Percentiles rank a stretch among this genome's conserved stretches.
Evolutionary conservation across 805 yeast genomes (phyloP).

Genomic region (Wickerhamomyces ciferrii): DNA sequence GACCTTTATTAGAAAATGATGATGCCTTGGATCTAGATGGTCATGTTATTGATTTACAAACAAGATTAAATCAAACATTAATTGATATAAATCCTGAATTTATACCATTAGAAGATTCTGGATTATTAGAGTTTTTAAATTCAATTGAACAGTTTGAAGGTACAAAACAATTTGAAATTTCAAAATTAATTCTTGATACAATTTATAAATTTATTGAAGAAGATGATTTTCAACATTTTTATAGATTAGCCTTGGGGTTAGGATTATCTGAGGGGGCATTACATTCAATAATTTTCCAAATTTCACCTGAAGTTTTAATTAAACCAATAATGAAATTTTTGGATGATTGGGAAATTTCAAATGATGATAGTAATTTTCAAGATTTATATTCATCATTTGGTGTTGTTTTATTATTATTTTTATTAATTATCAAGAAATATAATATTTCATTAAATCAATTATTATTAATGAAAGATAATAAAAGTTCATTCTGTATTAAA

Average conservation of each 20-base stretch:
- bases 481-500: slow-evolving; percentile 26
- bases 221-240: slow-evolving; percentile 37
- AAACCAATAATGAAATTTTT: slow-evolving; percentile 44
- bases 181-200: slow-evolving; percentile 29
- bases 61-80: slow-evolving; percentile 23
- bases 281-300: slow-evolving; percentile 36
- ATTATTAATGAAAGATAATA: slow-evolving; percentile 12
- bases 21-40: slow-evolving; percentile 28
- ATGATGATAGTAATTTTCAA: slow-evolving; percentile 53
- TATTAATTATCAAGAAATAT: slow-evolving; percentile 33
- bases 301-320: slow-evolving; percentile 37
- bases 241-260: slow-evolving; percentile 48
- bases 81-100: slow-evolving; percentile 41
- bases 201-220: slow-evolving; percentile 30
- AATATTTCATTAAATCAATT: slow-evolving; percentile 26
- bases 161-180: slow-evolving; percentile 38
- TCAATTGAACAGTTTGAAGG: slow-evolving; percentile 42
- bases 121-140: slow-evolving; percentile 43
- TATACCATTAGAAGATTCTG: slow-evolving; percentile 45
- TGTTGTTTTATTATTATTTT: slow-evolving; percentile 43
- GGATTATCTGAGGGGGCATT: slow-evolving; percentile 36
- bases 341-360: slow-evolving; percentile 35
- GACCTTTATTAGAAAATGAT: slow-evolving; percentile 27
- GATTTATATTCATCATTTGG: slow-evolving; percentile 70
- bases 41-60: slow-evolving; percentile 22